Evolutionary conservation across 2,329 filamentous ascomycete species (phyloP).

Genomic region (Penicillium sp.): DNA sequence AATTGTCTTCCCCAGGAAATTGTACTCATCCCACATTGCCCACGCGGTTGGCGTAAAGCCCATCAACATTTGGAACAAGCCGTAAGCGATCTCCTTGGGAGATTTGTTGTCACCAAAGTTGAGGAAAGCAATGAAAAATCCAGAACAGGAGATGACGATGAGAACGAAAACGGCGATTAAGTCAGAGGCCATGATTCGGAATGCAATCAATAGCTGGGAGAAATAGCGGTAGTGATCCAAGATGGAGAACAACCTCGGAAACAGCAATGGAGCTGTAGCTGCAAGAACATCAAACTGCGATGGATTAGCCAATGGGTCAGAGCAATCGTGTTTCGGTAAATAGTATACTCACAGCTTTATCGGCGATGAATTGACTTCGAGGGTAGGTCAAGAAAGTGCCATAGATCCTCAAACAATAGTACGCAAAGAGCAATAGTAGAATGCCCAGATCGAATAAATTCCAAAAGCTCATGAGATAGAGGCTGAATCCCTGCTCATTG

Average conservation of each 20-base stretch:
- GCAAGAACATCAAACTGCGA: conserved; percentile 80
- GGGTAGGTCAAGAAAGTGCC: conserved; percentile 80
- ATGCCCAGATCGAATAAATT: conserved; percentile 94
- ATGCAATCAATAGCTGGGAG: conserved; percentile 89
- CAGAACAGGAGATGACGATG: conserved; percentile 84
- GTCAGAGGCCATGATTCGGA: conserved; percentile 90
- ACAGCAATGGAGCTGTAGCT: conserved; percentile 82
- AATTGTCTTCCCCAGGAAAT: conserved; percentile 72
- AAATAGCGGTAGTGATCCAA: conserved; percentile 96
- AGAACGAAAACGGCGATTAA: conserved; percentile 80
- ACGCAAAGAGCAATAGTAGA: conserved; percentile 77
- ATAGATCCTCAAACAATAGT: conserved; percentile 87
- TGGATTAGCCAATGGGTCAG: neutral
- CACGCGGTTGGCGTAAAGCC: conserved; percentile 94
- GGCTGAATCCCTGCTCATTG: conserved; percentile 92
- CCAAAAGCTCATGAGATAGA: conserved; percentile 98
- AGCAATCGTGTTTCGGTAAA: neutral
- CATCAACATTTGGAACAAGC: conserved; percentile 91
- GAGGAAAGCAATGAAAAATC: conserved; percentile 92
- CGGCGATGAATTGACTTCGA: conserved; percentile 67
- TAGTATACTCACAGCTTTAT: conserved; percentile 59
- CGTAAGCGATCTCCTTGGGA: conserved; percentile 76
- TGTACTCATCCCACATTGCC: conserved; percentile 83
- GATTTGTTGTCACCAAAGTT: conserved; percentile 72
- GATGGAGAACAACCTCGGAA: conserved; percentile 88